These are phyloP conservation scores for Boletus reticuloceps DNA, from an alignment of 768 basidiomycete genomes.

Conservation along the genomic window DNA sequence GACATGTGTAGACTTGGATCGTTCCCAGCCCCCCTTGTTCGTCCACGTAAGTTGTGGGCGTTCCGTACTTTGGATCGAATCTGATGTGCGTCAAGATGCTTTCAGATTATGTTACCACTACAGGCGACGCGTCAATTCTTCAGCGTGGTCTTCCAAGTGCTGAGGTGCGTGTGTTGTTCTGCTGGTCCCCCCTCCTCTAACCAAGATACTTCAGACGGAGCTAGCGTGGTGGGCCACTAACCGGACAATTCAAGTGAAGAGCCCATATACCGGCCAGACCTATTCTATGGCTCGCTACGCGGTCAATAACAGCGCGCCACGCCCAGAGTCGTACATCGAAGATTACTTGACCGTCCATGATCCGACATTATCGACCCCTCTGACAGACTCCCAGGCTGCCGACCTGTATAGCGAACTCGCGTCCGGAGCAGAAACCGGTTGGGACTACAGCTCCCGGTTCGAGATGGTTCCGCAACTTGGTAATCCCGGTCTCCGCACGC, in stretches of 20 bases:
- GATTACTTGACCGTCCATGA: constrained; percentile 83
- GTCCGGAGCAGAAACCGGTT: constrained; percentile 79
- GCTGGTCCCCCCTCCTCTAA: background rate
- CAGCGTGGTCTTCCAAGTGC: constrained; percentile 79
- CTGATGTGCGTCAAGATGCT: constrained; percentile 62
- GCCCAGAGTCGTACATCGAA: constrained; percentile 81
- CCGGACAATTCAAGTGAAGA: constrained; percentile 63
- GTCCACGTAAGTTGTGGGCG: constrained; percentile 51
- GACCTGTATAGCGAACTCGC: constrained; percentile 87
- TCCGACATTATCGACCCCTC: constrained; percentile 47
- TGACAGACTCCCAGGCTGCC: constrained; percentile 58
- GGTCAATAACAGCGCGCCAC: constrained; percentile 81
- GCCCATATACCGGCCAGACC: constrained; percentile 66
- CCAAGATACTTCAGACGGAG: constrained; percentile 52
- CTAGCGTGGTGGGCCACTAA: constrained; percentile 80
- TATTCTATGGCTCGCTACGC: constrained; percentile 69
- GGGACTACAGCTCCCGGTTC: constrained; percentile 46
- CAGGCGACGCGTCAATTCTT: constrained; percentile 74
- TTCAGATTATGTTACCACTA: constrained; percentile 71
- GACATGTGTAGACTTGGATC: constrained; percentile 60
- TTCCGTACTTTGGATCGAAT: background rate
- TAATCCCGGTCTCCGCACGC: constrained; percentile 58
- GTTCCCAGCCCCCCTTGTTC: constrained; percentile 93
- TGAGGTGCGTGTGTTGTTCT: constrained; percentile 46
- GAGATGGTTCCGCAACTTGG: constrained; percentile 32